These are phyloP conservation scores for Pleurotus eryngii DNA, from an alignment of 768 basidiomycete species.

Conservation along the genomic window DNA sequence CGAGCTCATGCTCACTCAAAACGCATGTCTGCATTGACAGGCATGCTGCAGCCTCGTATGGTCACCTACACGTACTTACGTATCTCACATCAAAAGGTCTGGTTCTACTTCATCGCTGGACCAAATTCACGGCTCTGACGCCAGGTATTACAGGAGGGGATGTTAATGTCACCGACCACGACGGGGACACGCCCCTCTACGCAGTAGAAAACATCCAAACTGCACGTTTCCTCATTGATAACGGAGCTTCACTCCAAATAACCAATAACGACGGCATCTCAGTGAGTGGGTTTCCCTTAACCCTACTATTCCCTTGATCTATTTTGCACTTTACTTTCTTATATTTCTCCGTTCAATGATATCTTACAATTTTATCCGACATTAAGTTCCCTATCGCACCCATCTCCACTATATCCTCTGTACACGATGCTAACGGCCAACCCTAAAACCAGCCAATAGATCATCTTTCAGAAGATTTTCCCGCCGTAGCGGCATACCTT, in stretches of 20 bases:
- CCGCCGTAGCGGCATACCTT: slow-evolving; percentile 61
- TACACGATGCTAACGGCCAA: slow-evolving; percentile 6
- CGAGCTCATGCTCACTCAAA: slow-evolving; percentile 1
- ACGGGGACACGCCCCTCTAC: slow-evolving; percentile 91
- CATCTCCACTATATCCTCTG: background rate
- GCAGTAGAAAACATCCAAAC: slow-evolving; percentile 81
- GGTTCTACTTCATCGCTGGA: slow-evolving; percentile 9
- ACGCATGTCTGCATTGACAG: slow-evolving; percentile 32
- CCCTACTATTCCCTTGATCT: background rate
- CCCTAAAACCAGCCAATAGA: slow-evolving; percentile 54
- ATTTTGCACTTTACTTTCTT: no score
- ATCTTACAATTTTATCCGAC: no score
- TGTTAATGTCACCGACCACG: slow-evolving; percentile 80
- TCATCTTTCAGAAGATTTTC: slow-evolving; percentile 69
- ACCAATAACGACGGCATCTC: slow-evolving; percentile 73
- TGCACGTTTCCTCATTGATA: slow-evolving; percentile 73
- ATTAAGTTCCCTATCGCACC: background rate
- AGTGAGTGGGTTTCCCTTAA: slow-evolving; percentile 40
- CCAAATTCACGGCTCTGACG: slow-evolving; percentile 9
- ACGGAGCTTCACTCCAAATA: slow-evolving; percentile 64
- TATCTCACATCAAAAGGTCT: slow-evolving; percentile 75
- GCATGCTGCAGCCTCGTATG: slow-evolving; percentile 95
- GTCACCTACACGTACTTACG: slow-evolving; percentile 67
- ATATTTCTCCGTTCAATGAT: no score
- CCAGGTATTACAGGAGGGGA: slow-evolving; percentile 59